Conservation (phyloP, 345 rosid species). For the Geranium brycei region DNA sequence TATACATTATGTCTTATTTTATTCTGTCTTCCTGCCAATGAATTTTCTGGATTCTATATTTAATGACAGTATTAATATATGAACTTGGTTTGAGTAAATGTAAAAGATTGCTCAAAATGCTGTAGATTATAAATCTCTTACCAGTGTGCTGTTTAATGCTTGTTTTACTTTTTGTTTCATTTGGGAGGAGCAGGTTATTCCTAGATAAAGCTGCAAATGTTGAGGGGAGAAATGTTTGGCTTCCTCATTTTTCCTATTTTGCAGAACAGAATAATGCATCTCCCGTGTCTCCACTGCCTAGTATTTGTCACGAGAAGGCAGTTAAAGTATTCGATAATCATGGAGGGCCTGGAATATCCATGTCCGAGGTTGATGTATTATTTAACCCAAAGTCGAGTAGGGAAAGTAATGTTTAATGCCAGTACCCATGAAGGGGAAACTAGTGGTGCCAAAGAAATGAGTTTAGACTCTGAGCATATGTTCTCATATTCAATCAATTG, state of each 20-base stretch:
- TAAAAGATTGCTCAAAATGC: too few relatives aligned
- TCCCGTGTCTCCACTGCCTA: slow-evolving; percentile 14
- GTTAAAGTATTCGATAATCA: too few relatives aligned
- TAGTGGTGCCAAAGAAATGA: slow-evolving; percentile 6
- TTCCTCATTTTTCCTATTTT: slow-evolving; percentile 18
- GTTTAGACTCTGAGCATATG: slow-evolving; percentile 16
- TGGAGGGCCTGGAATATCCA: too few relatives aligned
- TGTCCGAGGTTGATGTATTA: slow-evolving; percentile 12
- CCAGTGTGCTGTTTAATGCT: background rate
- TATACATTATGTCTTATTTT: too few relatives aligned
- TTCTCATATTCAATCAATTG: slow-evolving; percentile 22
- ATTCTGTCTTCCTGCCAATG: too few relatives aligned
- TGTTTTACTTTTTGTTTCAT: slow-evolving; percentile 8
- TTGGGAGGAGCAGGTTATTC: slow-evolving; percentile 39
- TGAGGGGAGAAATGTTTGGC: slow-evolving; percentile 20
- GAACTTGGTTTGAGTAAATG: background rate
- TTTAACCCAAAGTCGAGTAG: slow-evolving; percentile 25
- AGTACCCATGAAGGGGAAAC: too few relatives aligned
- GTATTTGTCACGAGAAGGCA: too few relatives aligned
- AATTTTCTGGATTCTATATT: too few relatives aligned
- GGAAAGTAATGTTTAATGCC: slow-evolving; percentile 15
- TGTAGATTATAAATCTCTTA: background rate
- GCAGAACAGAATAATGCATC: slow-evolving; percentile 18
- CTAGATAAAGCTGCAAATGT: slow-evolving; percentile 21
- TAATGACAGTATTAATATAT: background rate